Conservation (phyloP, 148 eudicot species). For the Vaccinium vitisidaea region DNA sequence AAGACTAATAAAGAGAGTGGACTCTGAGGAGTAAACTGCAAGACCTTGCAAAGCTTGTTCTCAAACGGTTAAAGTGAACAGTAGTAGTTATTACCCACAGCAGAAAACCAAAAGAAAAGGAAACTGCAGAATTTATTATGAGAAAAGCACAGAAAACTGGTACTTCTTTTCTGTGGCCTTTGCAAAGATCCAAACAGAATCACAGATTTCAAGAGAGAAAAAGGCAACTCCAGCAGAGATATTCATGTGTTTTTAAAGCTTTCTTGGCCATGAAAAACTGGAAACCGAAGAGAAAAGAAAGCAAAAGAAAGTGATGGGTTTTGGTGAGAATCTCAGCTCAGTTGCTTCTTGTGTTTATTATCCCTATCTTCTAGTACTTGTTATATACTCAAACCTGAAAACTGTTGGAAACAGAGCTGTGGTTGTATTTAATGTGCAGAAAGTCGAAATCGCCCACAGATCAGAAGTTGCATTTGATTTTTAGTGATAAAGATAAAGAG, state of each 20-base stretch:
- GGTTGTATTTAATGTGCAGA: not conserved
- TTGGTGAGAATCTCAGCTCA: slow-evolving; percentile 20
- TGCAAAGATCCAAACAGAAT: slow-evolving; percentile 39
- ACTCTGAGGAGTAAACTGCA: slow-evolving; percentile 15
- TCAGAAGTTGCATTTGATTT: slow-evolving; percentile 6
- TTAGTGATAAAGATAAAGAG: not conserved
- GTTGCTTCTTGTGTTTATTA: not conserved
- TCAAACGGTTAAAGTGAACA: not conserved
- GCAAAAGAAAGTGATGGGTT: slow-evolving; percentile 34
- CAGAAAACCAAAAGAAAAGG: not conserved
- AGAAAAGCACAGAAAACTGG: not conserved
- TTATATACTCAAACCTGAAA: slow-evolving; percentile 11
- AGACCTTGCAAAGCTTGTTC: not conserved
- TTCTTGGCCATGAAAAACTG: slow-evolving; percentile 18
- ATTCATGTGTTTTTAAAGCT: not conserved
- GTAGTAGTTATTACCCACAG: slow-evolving; percentile 7
- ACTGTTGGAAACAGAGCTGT: slow-evolving; percentile 7
- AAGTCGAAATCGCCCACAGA: slow-evolving; percentile 19
- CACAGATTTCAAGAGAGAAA: slow-evolving; percentile 48
- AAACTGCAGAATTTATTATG: not conserved
- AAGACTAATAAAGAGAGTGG: not conserved
- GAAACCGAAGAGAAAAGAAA: slow-evolving; percentile 17
- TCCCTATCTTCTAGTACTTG: not conserved
- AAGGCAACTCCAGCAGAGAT: slow-evolving; percentile 22
- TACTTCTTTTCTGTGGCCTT: slow-evolving; percentile 15